Evolutionary conservation across 1,284 basidiomycete genomes (phyloP), one percentile per base, ranked within the genome.

Genomic region (Malassezia sympodialis): DNA sequence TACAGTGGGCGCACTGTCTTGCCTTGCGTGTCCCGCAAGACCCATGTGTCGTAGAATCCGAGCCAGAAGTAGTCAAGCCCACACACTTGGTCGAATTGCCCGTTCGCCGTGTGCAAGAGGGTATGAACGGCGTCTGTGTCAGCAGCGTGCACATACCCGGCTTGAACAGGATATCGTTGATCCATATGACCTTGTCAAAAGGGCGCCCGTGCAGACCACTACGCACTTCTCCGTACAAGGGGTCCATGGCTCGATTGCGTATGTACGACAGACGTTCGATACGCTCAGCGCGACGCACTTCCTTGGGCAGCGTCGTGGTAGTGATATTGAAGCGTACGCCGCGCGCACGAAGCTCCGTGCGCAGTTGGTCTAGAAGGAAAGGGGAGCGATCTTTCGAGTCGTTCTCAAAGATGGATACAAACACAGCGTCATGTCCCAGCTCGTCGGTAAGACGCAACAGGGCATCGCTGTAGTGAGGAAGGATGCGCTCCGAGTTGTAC

Each of bases 401-500:
- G 49, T 79, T 80, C 67, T 82, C 82, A 62, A 82, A 77, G 49
- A 82, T 75, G n/a, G 81, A 82, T 5, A 83, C 76, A 60, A 78
- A 82, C 15, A 79, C 78, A 46, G 81, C 80, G 42, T 78, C 75
- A 3, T 72, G 59, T 8, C 82, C 82, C 31, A 82, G 76, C 0
- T 51, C 51, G 10, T 59, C 24, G 42, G 64, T 57, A 42, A 67
- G 47, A 27, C 23, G 24, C 28, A 62, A 47, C 45, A 70, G 54
- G 2, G 62, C 57, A 0, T 56, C 28, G 0, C 56, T 46, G 56
- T 62, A 70, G 12, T 49, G 32, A 5, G 68, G 68, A 15, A 70
- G 43, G 27, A 70, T 56, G 15, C 56, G 48, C 37, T 70, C 53
- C 43, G 51, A 59, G 54, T 70, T 66, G 67, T 65, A 63, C 11